phyloP scores from a whole-genome alignment of 2,329 filamentous ascomycete species.

The Fusarium floridanum region DNA sequence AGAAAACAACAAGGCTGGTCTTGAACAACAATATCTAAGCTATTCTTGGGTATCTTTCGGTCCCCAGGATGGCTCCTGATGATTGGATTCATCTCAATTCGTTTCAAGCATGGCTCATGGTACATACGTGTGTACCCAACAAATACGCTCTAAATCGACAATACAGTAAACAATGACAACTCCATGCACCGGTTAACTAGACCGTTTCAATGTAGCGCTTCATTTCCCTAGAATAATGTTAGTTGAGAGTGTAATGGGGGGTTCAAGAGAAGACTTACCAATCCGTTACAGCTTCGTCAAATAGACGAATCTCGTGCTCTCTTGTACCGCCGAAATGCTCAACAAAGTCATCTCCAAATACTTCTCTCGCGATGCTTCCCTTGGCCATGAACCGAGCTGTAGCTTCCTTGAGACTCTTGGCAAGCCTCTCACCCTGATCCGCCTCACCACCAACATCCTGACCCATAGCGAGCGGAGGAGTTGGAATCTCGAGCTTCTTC shows the following conservation, averaged over 20 bases:
- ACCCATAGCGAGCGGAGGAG: slow-evolving; percentile 86
- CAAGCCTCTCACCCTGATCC: slow-evolving; percentile 82
- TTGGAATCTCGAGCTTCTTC: slow-evolving; percentile 86
- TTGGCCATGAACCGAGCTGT: slow-evolving; percentile 81
- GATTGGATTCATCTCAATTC: slow-evolving; percentile 7
- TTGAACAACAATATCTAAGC: not conserved
- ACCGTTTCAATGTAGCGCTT: slow-evolving; percentile 85
- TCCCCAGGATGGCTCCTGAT: slow-evolving; percentile 19
- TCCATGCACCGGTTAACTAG: slow-evolving; percentile 33
- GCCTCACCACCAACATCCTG: slow-evolving; percentile 80
- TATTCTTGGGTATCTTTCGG: slow-evolving; percentile 39
- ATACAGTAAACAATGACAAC: slow-evolving; percentile 26
- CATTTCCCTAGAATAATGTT: slow-evolving; percentile 71
- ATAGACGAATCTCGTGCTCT: slow-evolving; percentile 89
- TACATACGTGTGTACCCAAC: slow-evolving; percentile 22
- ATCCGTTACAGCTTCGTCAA: slow-evolving; percentile 97
- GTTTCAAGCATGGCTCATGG: slow-evolving; percentile 17
- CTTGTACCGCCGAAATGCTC: slow-evolving; percentile 94
- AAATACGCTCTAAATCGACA: slow-evolving; percentile 31
- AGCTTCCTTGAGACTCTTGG: slow-evolving; percentile 88
- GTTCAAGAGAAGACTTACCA: slow-evolving; percentile 72
- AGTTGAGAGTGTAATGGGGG: not conserved
- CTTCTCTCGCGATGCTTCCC: slow-evolving; percentile 90
- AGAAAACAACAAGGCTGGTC: no score
- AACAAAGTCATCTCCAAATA: slow-evolving; percentile 95